Evolutionary conservation across 495 filamentous ascomycete species (phyloP), one percentile per base, ranked within the genome.

Genomic region (Xylaria castorea): DNA sequence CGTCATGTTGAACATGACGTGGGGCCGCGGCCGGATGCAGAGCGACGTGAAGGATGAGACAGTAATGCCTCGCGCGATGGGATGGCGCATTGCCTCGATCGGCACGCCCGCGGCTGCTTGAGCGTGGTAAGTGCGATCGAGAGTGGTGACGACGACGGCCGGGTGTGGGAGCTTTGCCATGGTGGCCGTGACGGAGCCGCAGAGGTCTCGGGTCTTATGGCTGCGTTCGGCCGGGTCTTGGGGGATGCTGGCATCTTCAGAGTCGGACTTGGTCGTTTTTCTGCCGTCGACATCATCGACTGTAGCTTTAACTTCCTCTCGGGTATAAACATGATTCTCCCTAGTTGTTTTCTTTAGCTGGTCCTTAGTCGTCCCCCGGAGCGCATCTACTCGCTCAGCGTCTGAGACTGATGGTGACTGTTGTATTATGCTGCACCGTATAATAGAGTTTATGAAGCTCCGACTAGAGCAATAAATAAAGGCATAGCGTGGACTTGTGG

Each of bases 31-130:
- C 16, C 76, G 70, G 1, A 96, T 83, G 0, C 91, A 87, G 32
- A 97, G 87, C 0, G 92, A 93, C 25, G 88, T 94, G 83, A 97
- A 92, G 16, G 92, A 94, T 25, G 94, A 97, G 74, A 95, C 90
- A 32, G 93, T 94, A 85, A 96, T 91, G 66, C 89, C 94, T 46
- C 84, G 79, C 30, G 80, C 83, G 30, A 73, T 70, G 18, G 78
- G 78, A 0, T 66, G 75, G 5, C 70, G 70, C 46, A 71, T 34
- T 0, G 68, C 58, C 0, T 69, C 57, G 30, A 71, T 40, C 11
- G 69, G 44, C 0, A 67, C n/a, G 32, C 86, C 84, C 9, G 81
- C 80, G 5, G 73, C 12, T 48, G 71, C 67, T 25, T 72, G 32
- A 27, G 76, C 66, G 9, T 44, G 22, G 63, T 66, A 71, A 2